Evolutionary conservation across 2,329 filamentous ascomycete genomes (phyloP).

Genomic region (Daldinia sp.): DNA sequence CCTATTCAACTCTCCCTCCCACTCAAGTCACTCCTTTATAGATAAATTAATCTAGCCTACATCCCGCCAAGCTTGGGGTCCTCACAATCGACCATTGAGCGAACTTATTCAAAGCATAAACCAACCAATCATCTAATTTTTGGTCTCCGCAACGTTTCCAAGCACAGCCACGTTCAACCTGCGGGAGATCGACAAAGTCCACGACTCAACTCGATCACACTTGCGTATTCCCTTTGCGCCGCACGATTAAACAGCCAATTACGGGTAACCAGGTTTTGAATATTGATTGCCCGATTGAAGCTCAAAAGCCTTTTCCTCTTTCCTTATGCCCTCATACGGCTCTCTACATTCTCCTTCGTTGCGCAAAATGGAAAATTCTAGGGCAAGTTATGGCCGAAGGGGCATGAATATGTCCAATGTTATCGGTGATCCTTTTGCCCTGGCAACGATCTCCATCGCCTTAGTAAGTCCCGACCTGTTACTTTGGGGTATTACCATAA

Average conservation of each 20-base stretch:
- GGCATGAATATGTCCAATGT: constrained; percentile 87
- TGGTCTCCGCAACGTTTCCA: constrained; percentile 21
- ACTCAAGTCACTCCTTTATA: constrained; percentile 44
- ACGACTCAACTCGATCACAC: constrained; percentile 26
- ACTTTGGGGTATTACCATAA: background rate
- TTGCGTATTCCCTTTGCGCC: constrained; percentile 32
- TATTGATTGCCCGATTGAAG: constrained; percentile 27
- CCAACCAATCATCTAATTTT: constrained; percentile 28
- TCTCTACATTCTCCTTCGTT: constrained; percentile 79
- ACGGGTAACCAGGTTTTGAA: constrained; percentile 29
- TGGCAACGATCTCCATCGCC: constrained; percentile 92
- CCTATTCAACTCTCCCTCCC: constrained; percentile 15
- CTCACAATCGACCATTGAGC: constrained; percentile 20
- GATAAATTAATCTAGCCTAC: constrained; percentile 24
- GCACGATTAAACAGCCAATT: constrained; percentile 34
- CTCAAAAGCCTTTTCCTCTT: constrained; percentile 41
- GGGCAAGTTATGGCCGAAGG: constrained; percentile 65
- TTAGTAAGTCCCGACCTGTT: constrained; percentile 71
- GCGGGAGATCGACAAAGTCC: constrained; percentile 37
- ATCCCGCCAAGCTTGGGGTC: constrained; percentile 25
- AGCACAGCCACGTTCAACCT: constrained; percentile 40
- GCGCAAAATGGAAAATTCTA: constrained; percentile 82
- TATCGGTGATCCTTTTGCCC: constrained; percentile 93
- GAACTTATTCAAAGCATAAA: constrained; percentile 11
- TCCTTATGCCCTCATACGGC: constrained; percentile 80